Percentiles rank a stretch among this genome's conserved stretches.
phyloP scores from a whole-genome alignment of 257 asterid species.

The Solanum peruvianum region DNA sequence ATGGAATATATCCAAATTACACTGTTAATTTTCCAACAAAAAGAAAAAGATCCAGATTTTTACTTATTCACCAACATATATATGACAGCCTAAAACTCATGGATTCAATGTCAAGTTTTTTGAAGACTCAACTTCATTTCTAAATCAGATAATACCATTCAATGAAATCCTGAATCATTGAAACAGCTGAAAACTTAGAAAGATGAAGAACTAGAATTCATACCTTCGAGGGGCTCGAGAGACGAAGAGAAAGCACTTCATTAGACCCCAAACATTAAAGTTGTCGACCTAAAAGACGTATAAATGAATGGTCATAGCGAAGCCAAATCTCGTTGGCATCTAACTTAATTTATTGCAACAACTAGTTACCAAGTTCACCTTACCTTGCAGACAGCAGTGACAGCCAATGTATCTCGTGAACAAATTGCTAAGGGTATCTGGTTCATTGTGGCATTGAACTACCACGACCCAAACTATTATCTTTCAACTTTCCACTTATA shows the following conservation, averaged over 20 bases:
- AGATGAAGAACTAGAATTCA: neutral
- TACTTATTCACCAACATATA: neutral
- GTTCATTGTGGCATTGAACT: slow-evolving; percentile 5
- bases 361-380: neutral
- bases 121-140: neutral
- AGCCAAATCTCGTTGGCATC: neutral
- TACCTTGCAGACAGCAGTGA: neutral
- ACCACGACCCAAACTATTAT: slow-evolving; percentile 3
- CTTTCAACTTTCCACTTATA: slow-evolving; percentile 30
- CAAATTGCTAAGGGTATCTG: neutral
- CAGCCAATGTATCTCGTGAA: neutral
- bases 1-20: neutral
- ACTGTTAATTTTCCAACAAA: neutral
- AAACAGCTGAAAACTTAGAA: neutral
- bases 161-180: neutral
- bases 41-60: neutral
- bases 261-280: neutral
- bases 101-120: neutral
- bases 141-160: neutral
- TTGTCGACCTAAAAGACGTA: neutral
- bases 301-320: neutral
- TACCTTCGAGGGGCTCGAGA: neutral
- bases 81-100: neutral
- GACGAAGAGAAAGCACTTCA: neutral
- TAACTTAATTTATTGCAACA: neutral